Percentiles rank a stretch among this genome's conserved stretches.
Evolutionary conservation across 2,329 filamentous ascomycete species (phyloP).

Genomic region (Diaporthe citrichinensis): DNA sequence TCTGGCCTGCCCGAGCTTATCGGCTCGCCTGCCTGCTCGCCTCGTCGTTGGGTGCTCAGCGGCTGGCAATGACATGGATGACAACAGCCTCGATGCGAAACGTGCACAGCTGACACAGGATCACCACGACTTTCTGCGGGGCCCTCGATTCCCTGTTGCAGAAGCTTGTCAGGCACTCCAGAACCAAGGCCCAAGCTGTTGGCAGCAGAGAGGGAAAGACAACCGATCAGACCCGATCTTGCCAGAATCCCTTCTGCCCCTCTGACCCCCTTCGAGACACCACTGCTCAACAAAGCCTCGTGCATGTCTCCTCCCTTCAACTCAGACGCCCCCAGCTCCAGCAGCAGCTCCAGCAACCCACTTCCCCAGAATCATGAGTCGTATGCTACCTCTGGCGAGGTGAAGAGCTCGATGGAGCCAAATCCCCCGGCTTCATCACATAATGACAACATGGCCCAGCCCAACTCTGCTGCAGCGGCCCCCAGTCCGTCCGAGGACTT

Average conservation of each 20-base stretch:
- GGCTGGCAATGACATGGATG: conserved; percentile 17
- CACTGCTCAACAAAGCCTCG: conserved; percentile 16
- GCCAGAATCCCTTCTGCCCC: conserved; percentile 1
- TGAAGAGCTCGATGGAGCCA: conserved; percentile 42
- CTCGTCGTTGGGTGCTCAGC: neutral
- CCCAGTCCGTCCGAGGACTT: conserved; percentile 34
- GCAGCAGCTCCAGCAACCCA: conserved; percentile 24
- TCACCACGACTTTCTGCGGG: conserved; percentile 34
- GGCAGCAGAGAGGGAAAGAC: conserved; percentile 12
- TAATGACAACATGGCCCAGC: conserved; percentile 31
- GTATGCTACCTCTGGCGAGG: conserved; percentile 30
- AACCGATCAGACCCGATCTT: neutral
- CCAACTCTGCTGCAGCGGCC: conserved; percentile 21
- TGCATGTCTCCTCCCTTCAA: conserved; percentile 42
- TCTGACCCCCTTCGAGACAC: conserved; percentile 4
- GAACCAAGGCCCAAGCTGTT: conserved; percentile 4
- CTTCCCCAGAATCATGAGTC: conserved; percentile 36
- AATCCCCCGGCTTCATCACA: conserved; percentile 32
- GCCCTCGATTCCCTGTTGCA: conserved; percentile 22
- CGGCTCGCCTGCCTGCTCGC: neutral
- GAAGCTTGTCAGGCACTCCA: conserved; percentile 27
- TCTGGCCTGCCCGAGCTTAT: conserved; percentile 30
- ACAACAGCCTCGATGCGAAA: conserved; percentile 27
- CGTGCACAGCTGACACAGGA: conserved; percentile 32
- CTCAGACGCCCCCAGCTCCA: conserved; percentile 33